A percentile compares a stretch with the other conserved stretches of the same genome.
phyloP scores from a whole-genome alignment of 2,329 filamentous ascomycete genomes.

The Fusarium nematophilum region DNA sequence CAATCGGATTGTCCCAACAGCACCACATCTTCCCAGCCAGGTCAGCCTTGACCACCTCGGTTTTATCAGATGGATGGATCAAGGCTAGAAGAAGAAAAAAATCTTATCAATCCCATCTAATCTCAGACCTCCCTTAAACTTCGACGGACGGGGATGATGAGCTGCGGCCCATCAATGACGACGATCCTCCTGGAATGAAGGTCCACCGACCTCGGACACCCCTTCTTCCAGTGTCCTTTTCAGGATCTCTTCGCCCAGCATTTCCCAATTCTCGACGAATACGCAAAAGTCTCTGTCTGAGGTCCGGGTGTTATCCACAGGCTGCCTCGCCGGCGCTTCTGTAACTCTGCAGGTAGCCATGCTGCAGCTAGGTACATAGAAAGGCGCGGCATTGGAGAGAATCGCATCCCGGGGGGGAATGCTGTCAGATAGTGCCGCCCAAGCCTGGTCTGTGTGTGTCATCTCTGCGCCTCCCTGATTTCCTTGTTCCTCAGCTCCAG shows the following conservation, averaged over 20 bases:
- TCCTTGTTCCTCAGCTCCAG: slow-evolving; percentile 9
- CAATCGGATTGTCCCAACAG: slow-evolving; percentile 35
- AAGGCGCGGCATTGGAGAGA: slow-evolving; percentile 4
- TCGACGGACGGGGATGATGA: slow-evolving; percentile 14
- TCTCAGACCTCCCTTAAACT: slow-evolving; percentile 31
- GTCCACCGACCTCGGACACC: slow-evolving; percentile 36
- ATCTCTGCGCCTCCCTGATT: slow-evolving; percentile 18
- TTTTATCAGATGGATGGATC: slow-evolving; percentile 33
- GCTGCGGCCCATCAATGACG: slow-evolving; percentile 16
- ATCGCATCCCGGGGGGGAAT: neutral
- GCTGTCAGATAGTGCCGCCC: slow-evolving; percentile 21
- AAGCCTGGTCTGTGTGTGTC: slow-evolving; percentile 22
- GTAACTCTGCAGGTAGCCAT: slow-evolving; percentile 9
- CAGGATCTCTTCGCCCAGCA: slow-evolving; percentile 7
- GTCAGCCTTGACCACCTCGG: slow-evolving; percentile 15
- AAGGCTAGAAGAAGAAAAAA: slow-evolving; percentile 1
- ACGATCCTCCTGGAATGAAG: neutral
- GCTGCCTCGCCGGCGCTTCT: slow-evolving; percentile 16
- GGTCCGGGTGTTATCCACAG: neutral
- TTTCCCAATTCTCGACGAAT: slow-evolving; percentile 12
- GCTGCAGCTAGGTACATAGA: slow-evolving; percentile 4
- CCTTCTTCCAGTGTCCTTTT: neutral
- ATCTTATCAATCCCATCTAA: slow-evolving; percentile 48
- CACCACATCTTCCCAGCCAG: neutral
- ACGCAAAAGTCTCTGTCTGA: neutral